These are phyloP conservation scores for Elsinoe perseae DNA, from an alignment of 2,329 filamentous ascomycete genomes.

Conservation along the genomic window DNA sequence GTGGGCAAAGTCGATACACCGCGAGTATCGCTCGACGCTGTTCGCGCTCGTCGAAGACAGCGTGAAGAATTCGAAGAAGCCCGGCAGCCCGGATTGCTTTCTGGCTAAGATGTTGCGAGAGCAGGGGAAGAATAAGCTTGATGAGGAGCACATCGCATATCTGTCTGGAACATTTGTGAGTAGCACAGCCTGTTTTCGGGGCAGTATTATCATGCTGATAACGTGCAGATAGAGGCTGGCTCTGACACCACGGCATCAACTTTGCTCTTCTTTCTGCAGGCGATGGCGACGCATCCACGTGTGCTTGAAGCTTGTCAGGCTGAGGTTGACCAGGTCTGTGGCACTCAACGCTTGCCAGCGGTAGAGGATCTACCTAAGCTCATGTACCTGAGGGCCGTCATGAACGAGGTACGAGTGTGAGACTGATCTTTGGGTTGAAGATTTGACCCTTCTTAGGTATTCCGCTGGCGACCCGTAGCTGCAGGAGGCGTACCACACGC, in stretches of 20 bases:
- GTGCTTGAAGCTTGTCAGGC: slow-evolving; percentile 20
- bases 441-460: no score
- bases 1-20: slow-evolving; percentile 22
- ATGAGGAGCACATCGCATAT: slow-evolving; percentile 27
- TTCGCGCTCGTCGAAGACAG: slow-evolving; percentile 19
- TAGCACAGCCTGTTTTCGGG: no score
- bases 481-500: neutral
- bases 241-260: slow-evolving; percentile 35
- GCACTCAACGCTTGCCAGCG: slow-evolving; percentile 24
- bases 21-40: slow-evolving; percentile 15
- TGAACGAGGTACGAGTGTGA: slow-evolving; percentile 26
- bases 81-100: slow-evolving; percentile 22
- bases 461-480: neutral
- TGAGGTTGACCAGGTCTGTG: slow-evolving; percentile 22
- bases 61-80: neutral
- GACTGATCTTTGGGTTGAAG: no score
- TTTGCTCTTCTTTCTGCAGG: slow-evolving; percentile 31
- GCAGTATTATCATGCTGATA: no score
- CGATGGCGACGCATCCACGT: slow-evolving; percentile 23
- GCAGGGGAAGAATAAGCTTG: slow-evolving; percentile 1
- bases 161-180: slow-evolving; percentile 26
- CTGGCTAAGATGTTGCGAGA: slow-evolving; percentile 19
- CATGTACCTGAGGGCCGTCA: slow-evolving; percentile 28
- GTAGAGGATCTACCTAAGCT: slow-evolving; percentile 28
- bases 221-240: slow-evolving; percentile 29